These are phyloP conservation scores for Benincasa hispida DNA, from an alignment of 306 rosid species.

Conservation along the genomic window DNA sequence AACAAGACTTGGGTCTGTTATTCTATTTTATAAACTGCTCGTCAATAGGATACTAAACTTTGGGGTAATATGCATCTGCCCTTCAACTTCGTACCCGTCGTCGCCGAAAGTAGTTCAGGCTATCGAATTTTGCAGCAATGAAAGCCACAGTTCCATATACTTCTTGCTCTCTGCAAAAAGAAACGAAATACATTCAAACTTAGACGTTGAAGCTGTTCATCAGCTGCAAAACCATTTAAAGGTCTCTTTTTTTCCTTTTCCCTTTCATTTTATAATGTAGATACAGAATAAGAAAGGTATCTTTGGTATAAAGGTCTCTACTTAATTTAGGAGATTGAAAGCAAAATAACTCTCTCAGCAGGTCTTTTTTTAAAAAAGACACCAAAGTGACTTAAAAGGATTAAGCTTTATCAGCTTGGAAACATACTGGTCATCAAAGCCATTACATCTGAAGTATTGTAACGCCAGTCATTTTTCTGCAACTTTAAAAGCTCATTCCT, in stretches of 20 bases:
- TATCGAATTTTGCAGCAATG: constrained; percentile 45
- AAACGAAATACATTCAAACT: background rate
- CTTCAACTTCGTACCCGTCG: background rate
- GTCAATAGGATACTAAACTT: background rate
- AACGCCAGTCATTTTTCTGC: constrained; percentile 1
- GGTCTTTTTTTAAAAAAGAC: background rate
- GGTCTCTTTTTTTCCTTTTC: background rate
- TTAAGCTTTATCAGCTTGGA: background rate
- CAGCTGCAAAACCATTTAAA: background rate
- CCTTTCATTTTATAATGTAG: background rate
- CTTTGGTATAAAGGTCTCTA: background rate
- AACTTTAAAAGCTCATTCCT: background rate
- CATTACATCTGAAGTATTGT: background rate
- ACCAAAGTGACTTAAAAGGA: background rate
- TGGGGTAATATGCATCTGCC: background rate
- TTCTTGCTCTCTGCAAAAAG: constrained; percentile 46
- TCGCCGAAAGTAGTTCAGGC: constrained; percentile 7
- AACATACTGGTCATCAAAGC: constrained; percentile 3
- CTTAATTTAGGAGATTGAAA: background rate
- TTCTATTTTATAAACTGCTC: background rate
- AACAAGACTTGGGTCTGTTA: background rate
- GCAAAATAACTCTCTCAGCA: background rate
- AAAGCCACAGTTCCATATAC: constrained; percentile 54
- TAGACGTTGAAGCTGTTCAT: background rate
- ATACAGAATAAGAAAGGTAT: background rate